phyloP scores from a whole-genome alignment of 2,329 filamentous ascomycete species.

The Stagonosporopsis chrysanthemi region DNA sequence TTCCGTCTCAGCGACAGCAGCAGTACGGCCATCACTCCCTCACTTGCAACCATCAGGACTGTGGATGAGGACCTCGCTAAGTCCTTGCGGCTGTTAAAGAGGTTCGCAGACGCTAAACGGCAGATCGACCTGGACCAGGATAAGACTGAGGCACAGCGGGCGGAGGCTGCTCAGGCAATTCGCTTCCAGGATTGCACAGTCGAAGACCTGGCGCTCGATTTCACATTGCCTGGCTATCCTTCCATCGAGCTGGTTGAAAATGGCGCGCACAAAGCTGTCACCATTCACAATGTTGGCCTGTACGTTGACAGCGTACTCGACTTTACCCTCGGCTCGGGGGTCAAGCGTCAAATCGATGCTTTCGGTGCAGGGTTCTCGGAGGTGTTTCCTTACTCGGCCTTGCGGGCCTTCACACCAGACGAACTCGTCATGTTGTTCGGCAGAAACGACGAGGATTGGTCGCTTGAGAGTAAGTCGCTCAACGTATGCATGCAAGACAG shows the following conservation, averaged over 20 bases:
- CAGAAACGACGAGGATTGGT: conserved; percentile 93
- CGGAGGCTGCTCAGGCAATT: conserved; percentile 72
- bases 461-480: conserved; percentile 83
- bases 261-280: conserved; percentile 78
- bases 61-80: conserved; percentile 87
- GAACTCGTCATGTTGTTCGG: conserved; percentile 96
- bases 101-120: conserved; percentile 83
- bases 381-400: conserved; percentile 92
- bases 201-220: conserved; percentile 90
- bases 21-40: conserved; percentile 73
- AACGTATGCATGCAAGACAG: neutral
- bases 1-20: conserved; percentile 85
- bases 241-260: conserved; percentile 82
- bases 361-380: conserved; percentile 92
- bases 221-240: conserved; percentile 86
- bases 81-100: conserved; percentile 86
- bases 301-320: conserved; percentile 93
- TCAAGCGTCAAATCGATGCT: conserved; percentile 86
- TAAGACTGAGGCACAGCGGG: conserved; percentile 74
- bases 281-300: conserved; percentile 86
- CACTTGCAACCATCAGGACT: conserved; percentile 85
- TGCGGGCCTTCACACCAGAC: conserved; percentile 92
- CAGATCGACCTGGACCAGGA: conserved; percentile 75
- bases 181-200: conserved; percentile 77
- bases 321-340: conserved; percentile 87